A percentile compares a stretch with the other conserved stretches of the same genome.
phyloP scores from a whole-genome alignment of 2,329 filamentous ascomycete genomes.

The Cercospora nicotianae region DNA sequence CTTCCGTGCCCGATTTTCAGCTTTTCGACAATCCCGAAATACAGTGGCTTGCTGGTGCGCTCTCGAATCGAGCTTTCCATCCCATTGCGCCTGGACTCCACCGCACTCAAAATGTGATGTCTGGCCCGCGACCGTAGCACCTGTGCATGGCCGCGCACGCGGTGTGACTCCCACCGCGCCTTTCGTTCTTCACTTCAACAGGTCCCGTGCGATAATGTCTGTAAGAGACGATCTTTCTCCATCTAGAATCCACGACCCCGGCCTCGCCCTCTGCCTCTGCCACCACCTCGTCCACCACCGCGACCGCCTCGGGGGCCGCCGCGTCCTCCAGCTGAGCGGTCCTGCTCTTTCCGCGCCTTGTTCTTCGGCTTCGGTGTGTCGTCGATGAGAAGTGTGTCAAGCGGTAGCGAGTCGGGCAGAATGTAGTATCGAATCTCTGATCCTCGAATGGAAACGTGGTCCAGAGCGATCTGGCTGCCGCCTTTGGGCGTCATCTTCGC shows the following conservation, averaged over 20 bases:
- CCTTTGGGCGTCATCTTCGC: conserved; percentile 95
- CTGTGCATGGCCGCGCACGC: neutral
- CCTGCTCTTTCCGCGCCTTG: conserved; percentile 89
- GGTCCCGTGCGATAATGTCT: too few species aligned
- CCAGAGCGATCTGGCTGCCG: conserved; percentile 82
- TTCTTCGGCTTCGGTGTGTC: conserved; percentile 99
- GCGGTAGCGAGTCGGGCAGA: conserved; percentile 88
- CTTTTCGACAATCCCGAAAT: neutral
- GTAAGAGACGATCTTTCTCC: neutral
- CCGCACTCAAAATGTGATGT: neutral
- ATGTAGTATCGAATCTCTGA: conserved; percentile 97
- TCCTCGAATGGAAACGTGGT: conserved; percentile 95
- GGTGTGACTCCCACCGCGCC: neutral
- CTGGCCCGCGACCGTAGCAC: neutral
- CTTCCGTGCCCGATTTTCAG: neutral
- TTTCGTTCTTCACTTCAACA: neutral
- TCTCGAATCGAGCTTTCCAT: neutral
- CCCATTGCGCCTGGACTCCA: conserved; percentile 7
- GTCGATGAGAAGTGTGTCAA: conserved; percentile 94
- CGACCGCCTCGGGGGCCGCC: conserved; percentile 51
- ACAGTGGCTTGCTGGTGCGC: neutral
- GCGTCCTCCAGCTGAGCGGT: conserved; percentile 46
- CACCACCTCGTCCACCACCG: conserved; percentile 42
- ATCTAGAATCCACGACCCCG: conserved; percentile 29
- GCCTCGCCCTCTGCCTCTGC: conserved; percentile 36